These are phyloP conservation scores for Exophiala xenobiotica DNA, from an alignment of 2,329 filamentous ascomycete species.

Conservation along the genomic window DNA sequence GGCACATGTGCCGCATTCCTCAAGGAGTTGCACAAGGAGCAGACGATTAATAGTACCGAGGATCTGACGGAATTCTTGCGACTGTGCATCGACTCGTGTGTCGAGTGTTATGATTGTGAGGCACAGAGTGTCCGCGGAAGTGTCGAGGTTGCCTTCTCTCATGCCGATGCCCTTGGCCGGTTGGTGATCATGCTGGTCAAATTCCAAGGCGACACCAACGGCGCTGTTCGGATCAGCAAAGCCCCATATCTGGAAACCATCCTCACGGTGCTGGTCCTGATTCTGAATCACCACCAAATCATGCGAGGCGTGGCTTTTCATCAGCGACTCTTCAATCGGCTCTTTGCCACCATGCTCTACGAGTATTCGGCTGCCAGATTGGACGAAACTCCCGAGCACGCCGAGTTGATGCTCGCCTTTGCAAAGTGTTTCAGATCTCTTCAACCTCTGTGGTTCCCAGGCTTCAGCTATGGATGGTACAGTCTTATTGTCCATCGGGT, in stretches of 20 bases:
- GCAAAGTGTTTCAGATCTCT: slow-evolving; percentile 70
- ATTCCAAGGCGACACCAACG: slow-evolving; percentile 64
- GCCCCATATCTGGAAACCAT: slow-evolving; percentile 73
- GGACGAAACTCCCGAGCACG: slow-evolving; percentile 60
- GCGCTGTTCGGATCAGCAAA: slow-evolving; percentile 61
- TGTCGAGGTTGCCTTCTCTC: slow-evolving; percentile 59
- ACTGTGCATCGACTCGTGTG: slow-evolving; percentile 74
- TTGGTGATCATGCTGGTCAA: slow-evolving; percentile 74
- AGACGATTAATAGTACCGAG: slow-evolving; percentile 71
- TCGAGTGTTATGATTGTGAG: slow-evolving; percentile 73
- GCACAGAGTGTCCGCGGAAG: slow-evolving; percentile 61
- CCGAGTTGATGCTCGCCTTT: slow-evolving; percentile 69
- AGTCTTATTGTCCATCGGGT: slow-evolving; percentile 78
- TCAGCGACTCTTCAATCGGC: slow-evolving; percentile 84
- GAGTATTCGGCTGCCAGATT: slow-evolving; percentile 64
- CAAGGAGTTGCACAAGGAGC: slow-evolving; percentile 73
- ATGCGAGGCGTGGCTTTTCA: slow-evolving; percentile 79
- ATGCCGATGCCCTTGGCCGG: slow-evolving; percentile 79
- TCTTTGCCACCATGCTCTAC: slow-evolving; percentile 80
- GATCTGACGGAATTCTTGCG: slow-evolving; percentile 79
- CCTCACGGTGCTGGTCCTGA: slow-evolving; percentile 72
- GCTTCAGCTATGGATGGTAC: slow-evolving; percentile 84
- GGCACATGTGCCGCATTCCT: slow-evolving; percentile 74
- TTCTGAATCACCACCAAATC: slow-evolving; percentile 82
- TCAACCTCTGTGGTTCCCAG: slow-evolving; percentile 73